Conservation (phyloP, 192 early-diverging fungal genomes). For the Umbelopsis sp. region DNA sequence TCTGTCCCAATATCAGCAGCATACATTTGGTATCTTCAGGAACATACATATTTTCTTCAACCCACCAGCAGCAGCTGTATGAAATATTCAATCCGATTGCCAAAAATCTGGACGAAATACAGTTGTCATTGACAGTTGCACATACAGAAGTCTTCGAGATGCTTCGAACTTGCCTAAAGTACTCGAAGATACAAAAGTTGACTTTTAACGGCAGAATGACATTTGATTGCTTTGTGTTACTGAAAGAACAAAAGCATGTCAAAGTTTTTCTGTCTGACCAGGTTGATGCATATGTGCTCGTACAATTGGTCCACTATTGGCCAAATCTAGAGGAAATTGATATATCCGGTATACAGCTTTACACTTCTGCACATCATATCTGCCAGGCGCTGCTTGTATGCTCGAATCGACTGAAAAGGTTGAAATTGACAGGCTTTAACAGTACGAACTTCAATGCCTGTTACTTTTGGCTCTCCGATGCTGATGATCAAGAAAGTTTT, state of each 20-base stretch:
- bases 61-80: not conserved
- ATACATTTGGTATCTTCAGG: not conserved
- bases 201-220: not conserved
- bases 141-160: not conserved
- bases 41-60: not conserved
- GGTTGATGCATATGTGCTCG: not conserved
- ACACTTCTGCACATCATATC: not conserved
- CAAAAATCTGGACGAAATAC: not conserved
- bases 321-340: not conserved
- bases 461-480: not conserved
- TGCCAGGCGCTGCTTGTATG: not conserved
- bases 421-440: not conserved
- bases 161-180: not conserved
- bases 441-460: not conserved
- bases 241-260: constrained; percentile 5
- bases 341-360: not conserved
- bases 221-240: not conserved
- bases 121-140: not conserved
- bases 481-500: not conserved
- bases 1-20: not conserved
- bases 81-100: not conserved
- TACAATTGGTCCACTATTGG: not conserved
- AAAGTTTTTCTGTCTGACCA: not conserved
- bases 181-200: constrained; percentile 1
- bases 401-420: not conserved